Base-by-base conservation (phyloP, 1,139 yeast species). In the Yarrowia galli region DNA sequence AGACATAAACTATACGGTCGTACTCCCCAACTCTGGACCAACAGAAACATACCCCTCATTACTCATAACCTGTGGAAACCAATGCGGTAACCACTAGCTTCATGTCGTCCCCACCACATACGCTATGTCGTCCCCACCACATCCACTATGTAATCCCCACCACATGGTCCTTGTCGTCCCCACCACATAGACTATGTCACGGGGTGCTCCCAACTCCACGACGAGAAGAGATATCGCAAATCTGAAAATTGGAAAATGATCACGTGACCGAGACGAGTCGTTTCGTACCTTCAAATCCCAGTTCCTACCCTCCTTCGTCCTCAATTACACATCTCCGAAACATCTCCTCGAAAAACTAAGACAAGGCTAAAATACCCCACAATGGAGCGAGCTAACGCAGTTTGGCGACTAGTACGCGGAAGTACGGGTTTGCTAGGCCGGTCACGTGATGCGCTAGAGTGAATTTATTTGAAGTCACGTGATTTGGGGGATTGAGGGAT, bases 361-460 rank as follows among this genome's bases (percentile, higher is more conserved):
- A 51, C 43, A 35, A 15, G 13, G 42, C 58, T 51, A 51, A 36
- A 28, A 51, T 13, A 35, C 43, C 58, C 58, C 58, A 22, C 42
- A 20, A 46, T 8, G 16, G 9, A 7, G 10, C 20, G 7, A 15
- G 22, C 32, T 22, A 45, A 28, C n/a, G 23, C 12, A 6, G 43
- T 4, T 20, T 8, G 46, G 7, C 5, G 16, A 4, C 13, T 15
- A 7, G 28, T 9, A 23, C 28, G 49, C 32, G 49, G 16, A 15
- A 43, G 8, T 20, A 8, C 15, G 46, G 9, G 8, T 6, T 43
- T 22, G n/a, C 12, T n/a, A 20, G 43, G 12, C 10, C 9, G 10
- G 12, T 42, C 46, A 46, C 51, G 51, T 46, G 51, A 46, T 6
- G 46, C 3, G 23, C 15, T 20, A 42, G 23, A 3, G n/a, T 36